phyloP scores from a whole-genome alignment of 768 basidiomycete species.

The Leccinum rimulosum region DNA sequence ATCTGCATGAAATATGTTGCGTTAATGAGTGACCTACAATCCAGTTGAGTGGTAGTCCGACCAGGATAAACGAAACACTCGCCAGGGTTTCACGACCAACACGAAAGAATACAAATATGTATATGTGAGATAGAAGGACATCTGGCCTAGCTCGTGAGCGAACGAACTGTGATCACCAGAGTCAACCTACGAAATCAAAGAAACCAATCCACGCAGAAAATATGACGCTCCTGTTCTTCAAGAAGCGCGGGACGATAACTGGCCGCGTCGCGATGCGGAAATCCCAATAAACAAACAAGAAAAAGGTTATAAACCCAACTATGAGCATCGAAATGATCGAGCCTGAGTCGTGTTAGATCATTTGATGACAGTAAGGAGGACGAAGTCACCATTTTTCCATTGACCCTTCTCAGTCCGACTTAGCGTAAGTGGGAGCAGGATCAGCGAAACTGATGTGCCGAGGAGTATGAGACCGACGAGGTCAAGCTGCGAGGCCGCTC shows the following conservation, averaged over 20 bases:
- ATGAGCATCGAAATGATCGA: conserved; percentile 53
- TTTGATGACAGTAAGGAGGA: not conserved
- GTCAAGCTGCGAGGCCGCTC: conserved; percentile 40
- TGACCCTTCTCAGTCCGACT: conserved; percentile 36
- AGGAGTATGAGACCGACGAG: conserved; percentile 50
- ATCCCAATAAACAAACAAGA: conserved; percentile 46
- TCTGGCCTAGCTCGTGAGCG: conserved; percentile 29
- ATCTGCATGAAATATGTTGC: conserved; percentile 64
- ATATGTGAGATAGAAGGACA: conserved; percentile 66
- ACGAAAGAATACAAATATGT: conserved; percentile 75
- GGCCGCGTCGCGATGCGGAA: conserved; percentile 52
- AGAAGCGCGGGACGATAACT: conserved; percentile 59
- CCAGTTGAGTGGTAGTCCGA: conserved; percentile 5
- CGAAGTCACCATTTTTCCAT: conserved; percentile 43
- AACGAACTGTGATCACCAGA: conserved; percentile 1
- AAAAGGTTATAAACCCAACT: conserved; percentile 44
- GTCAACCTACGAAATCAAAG: conserved; percentile 50
- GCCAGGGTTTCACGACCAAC: conserved; percentile 50
- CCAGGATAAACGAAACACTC: not conserved
- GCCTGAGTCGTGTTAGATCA: conserved; percentile 29
- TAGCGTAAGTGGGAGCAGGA: conserved; percentile 56
- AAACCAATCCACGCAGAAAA: conserved; percentile 60
- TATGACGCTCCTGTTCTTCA: conserved; percentile 56
- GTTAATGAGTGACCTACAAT: conserved; percentile 48
- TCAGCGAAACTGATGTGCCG: conserved; percentile 46